Evolutionary conservation across 2,329 filamentous ascomycete species (phyloP), one percentile per base, ranked within the genome.

Genomic region (Phyllosticta citribraziliensis): DNA sequence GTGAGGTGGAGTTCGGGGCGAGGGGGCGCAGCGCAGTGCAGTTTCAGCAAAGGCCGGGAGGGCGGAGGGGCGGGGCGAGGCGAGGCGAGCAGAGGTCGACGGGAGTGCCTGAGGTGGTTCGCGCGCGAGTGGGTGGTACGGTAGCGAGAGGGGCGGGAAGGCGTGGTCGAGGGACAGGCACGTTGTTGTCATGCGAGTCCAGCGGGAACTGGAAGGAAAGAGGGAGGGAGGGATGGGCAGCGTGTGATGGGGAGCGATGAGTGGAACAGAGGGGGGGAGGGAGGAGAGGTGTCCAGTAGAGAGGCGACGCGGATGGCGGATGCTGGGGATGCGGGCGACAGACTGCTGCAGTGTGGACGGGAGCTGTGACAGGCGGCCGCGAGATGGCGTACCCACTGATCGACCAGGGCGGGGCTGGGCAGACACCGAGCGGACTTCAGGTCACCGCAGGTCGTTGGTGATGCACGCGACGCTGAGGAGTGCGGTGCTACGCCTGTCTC

Each of bases 371-470:
- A 55, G 24, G 27, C n/a, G 22, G 54, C 27, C 22, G 24, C 24
- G 27, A 53, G 55, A 61, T 52, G 60, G 47, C 52, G 56, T 57
- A 62, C 52, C 60, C 60, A 62, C 60, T 62, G 60, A 62, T 62
- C 60, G 55, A 24, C 55, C 60, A 56, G 55, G 55, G 57, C 30
- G 27, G 27, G 27, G 27, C 27, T 30, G 27, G 27, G 27, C 27
- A 30, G 27, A 3, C 22, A 22, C 22, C 22, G 22, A 22, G 22
- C 3, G 22, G 22, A 22, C 22, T 22, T n/a, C n/a, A n/a, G n/a
- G n/a, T n/a, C n/a, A 27, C 25, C 25, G 25, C 9, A 27, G 25
- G 25, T 27, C 2, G 25, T 27, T 30, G 27, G 5, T 30, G 27
- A 30, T 30, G 27, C 27, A 5, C 27, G 27, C 27, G 27, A 30